A percentile compares a stretch with the other conserved stretches of the same genome.
These are phyloP conservation scores for Exobasidium rhododendri DNA, from an alignment of 1,284 basidiomycete genomes.

Conservation along the genomic window DNA sequence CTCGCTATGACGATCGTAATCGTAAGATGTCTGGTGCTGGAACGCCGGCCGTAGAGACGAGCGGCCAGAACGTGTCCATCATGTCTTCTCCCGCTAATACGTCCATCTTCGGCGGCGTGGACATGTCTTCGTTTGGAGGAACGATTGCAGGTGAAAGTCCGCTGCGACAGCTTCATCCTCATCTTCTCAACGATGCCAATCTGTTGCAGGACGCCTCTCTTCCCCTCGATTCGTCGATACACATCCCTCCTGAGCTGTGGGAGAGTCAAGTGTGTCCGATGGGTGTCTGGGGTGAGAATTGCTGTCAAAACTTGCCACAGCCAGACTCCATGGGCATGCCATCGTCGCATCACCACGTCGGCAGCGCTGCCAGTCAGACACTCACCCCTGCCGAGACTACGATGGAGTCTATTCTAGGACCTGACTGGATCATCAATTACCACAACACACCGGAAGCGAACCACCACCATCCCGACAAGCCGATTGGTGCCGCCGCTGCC, in stretches of 20 bases:
- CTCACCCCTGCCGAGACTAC: neutral
- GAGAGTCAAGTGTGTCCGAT: constrained; percentile 17
- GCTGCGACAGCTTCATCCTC: constrained; percentile 1
- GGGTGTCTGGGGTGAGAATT: constrained; percentile 16
- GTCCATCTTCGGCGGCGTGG: neutral
- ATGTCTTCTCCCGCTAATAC: constrained; percentile 3
- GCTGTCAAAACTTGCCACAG: constrained; percentile 15
- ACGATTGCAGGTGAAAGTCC: neutral
- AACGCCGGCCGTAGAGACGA: neutral
- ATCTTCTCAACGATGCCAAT: neutral
- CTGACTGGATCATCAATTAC: neutral
- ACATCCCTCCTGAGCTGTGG: constrained; percentile 11
- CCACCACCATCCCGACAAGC: neutral
- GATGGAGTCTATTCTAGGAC: neutral
- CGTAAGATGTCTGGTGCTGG: neutral
- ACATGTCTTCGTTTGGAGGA: neutral
- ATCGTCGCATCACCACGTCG: neutral
- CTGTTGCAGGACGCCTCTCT: neutral
- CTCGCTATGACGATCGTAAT: constrained; percentile 33
- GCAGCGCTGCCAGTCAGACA: neutral
- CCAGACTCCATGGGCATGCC: neutral
- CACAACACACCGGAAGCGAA: neutral
- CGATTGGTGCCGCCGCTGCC: no score
- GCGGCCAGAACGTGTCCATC: neutral
- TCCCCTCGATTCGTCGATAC: neutral